Evolutionary conservation across 192 early-diverging fungal species (phyloP).

Genomic region (Dimargaris xerosporica): DNA sequence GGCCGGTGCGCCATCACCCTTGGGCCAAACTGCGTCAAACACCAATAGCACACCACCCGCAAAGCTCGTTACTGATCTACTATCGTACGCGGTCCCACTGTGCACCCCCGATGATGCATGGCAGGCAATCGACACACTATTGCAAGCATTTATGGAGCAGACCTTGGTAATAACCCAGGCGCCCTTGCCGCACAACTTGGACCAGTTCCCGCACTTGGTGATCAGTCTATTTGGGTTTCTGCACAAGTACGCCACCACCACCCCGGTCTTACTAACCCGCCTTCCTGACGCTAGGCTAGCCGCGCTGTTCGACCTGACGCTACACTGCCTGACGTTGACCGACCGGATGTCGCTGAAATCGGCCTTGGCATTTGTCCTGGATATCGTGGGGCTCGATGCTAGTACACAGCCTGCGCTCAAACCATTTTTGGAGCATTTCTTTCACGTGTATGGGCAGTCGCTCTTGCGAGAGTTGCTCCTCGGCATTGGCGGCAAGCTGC

Average conservation of each 20-base stretch:
- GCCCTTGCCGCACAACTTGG: background rate
- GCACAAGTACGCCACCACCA: background rate
- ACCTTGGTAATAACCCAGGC: no score
- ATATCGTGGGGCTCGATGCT: background rate
- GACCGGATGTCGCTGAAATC: constrained; percentile 1
- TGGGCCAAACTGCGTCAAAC: background rate
- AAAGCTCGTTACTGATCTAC: no score
- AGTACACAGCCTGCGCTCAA: background rate
- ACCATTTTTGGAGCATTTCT: background rate
- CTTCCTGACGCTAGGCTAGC: background rate
- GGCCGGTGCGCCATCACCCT: background rate
- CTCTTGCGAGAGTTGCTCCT: constrained; percentile 6
- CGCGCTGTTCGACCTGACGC: background rate
- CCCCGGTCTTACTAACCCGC: background rate
- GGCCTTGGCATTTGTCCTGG: background rate
- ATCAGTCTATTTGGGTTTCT: constrained; percentile 3
- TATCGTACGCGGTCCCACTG: no score
- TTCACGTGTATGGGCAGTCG: background rate
- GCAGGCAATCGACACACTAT: no score
- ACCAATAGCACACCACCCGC: no score
- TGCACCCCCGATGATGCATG: background rate
- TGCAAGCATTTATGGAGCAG: no score
- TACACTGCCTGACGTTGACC: background rate
- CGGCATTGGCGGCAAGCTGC: constrained; percentile 35
- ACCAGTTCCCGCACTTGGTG: background rate